Evolutionary conservation across 2,329 filamentous ascomycete species (phyloP), one percentile per base, ranked within the genome.

Genomic region (Tothia fuscella): DNA sequence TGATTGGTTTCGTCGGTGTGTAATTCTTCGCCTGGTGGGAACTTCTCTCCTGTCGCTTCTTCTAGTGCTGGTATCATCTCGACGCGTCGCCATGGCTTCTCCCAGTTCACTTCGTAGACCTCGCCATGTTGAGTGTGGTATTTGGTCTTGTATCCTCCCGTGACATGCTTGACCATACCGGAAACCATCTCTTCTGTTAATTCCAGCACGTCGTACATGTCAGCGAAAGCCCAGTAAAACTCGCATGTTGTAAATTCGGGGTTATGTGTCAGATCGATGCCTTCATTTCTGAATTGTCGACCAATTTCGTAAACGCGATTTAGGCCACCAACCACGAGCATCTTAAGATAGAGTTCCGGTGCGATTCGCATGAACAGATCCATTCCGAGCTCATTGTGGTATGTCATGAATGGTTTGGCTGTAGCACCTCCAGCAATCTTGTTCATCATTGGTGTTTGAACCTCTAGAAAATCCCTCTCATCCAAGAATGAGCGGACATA

Each of bases 381-480:
- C 78, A 93, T 87, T 62, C 94, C 77, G 39, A 91, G 74, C 41
- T 96, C 91, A 63, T 98, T 98, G 70, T 96, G 91, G 63, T 93
- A 82, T 12, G 91, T 96, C 51, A 83, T 71, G 65, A 98, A 98
- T 4, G 91, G 91, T 68, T 83, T 87, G 45, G 91, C 91, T 1
- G 91, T 96, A 25, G 91, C 91, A 58, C 91, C 91, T 52, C 91
- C 93, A 22, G 91, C 87, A 57, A 94, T 93, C 55, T 83, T 76
- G 60, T 94, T 93, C 75, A 98, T 88, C 77, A 96, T 95, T 4
- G 91, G 89, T 0, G 91, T 98, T 66, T 96, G 86, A 20, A 96
- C 88, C 61, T 95, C 88, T 43, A 87, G 71, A 62, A 98, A 98
- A 54, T 89, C 84, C 41, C 81, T 74, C 51, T 80, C 75, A 54